Conservation (phyloP, 176 grass and related monocot genomes). For the Elymus sibiricus region DNA sequence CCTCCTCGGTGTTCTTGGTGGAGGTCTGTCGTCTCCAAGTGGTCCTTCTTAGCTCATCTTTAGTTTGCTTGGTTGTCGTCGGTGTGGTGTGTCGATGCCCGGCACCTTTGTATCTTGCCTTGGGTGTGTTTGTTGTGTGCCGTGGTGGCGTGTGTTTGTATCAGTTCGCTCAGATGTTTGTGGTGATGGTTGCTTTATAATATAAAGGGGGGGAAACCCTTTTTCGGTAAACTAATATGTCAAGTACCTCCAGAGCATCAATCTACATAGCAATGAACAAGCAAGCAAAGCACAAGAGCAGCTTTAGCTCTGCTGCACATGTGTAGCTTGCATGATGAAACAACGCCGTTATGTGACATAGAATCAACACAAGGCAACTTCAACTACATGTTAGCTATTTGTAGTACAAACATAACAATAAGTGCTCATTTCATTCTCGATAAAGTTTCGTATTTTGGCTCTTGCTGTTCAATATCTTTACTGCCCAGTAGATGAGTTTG, state of each 20-base stretch:
- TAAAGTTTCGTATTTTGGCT: not conserved
- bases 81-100: no score
- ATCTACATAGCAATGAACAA: not conserved
- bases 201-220: no score
- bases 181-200: no score
- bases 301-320: not conserved
- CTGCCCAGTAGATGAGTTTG: not conserved
- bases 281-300: not conserved
- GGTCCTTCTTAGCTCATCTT: no score
- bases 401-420: not conserved
- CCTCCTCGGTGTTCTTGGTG: no score
- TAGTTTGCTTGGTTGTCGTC: no score
- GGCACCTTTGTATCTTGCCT: no score
- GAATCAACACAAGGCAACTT: not conserved
- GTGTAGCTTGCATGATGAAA: not conserved
- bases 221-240: not conserved
- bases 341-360: not conserved
- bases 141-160: no score
- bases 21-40: no score
- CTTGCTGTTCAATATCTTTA: constrained; percentile 5
- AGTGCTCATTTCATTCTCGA: not conserved
- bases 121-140: no score
- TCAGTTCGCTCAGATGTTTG: no score
- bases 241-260: not conserved
- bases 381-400: constrained; percentile 17